Conservation (phyloP, 345 rosid genomes). For the Euphorbia pulcherrima region DNA sequence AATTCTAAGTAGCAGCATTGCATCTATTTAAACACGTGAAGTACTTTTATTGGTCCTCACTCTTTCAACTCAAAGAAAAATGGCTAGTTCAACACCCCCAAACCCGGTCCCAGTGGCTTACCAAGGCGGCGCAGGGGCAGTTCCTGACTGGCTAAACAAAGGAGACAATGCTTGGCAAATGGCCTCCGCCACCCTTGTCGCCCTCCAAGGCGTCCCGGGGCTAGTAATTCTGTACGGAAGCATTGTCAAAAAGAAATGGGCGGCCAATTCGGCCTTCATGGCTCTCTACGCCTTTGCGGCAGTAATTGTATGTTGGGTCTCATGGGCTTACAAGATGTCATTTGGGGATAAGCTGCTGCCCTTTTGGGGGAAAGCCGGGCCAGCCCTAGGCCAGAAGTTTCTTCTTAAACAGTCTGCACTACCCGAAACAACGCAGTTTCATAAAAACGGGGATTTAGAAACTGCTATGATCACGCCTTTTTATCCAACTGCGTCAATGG, state of each 20-base stretch:
- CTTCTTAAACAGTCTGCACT: slow-evolving; percentile 32
- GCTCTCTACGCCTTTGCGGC: too few relatives aligned
- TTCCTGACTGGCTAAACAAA: slow-evolving; percentile 20
- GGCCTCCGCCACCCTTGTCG: too few relatives aligned
- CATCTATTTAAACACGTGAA: too few relatives aligned
- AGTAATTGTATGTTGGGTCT: too few relatives aligned
- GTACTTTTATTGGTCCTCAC: too few relatives aligned
- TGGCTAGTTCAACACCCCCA: slow-evolving; percentile 21
- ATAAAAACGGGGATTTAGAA: slow-evolving; percentile 11
- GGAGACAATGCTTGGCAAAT: too few relatives aligned
- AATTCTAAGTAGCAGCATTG: too few relatives aligned
- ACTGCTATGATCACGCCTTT: slow-evolving; percentile 22
- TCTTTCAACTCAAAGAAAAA: not conserved
- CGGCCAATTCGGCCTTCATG: too few relatives aligned
- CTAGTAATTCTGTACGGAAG: too few relatives aligned
- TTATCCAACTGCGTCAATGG: slow-evolving; percentile 49
- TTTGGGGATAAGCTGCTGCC: slow-evolving; percentile 45
- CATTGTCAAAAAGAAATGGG: too few relatives aligned
- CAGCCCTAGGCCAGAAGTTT: slow-evolving; percentile 47
- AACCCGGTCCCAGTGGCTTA: slow-evolving; percentile 36
- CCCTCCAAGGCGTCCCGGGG: too few relatives aligned
- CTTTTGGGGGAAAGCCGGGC: slow-evolving; percentile 51
- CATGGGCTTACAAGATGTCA: slow-evolving; percentile 45
- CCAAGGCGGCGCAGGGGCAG: slow-evolving; percentile 28
- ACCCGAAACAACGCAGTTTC: slow-evolving; percentile 29